A percentile compares a stretch with the other conserved stretches of the same genome.
These are phyloP conservation scores for Quercus mongolica DNA, from an alignment of 306 rosid genomes.

Conservation along the genomic window DNA sequence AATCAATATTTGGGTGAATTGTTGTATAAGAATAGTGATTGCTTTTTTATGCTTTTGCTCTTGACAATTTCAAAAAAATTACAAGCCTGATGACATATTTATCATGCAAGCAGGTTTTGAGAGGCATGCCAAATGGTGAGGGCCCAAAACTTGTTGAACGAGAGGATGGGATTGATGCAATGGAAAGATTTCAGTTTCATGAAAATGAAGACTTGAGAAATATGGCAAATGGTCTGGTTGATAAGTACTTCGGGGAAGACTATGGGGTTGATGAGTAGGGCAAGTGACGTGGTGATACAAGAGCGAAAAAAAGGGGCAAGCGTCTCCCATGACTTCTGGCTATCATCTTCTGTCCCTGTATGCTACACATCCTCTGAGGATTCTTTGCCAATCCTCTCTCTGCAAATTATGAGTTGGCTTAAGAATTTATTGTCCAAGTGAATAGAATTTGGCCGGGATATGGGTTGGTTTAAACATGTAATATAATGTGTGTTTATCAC, in stretches of 20 bases:
- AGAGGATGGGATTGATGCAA: slow-evolving; percentile 92
- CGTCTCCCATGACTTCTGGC: background rate
- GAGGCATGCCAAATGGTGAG: slow-evolving; percentile 84
- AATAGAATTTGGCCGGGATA: background rate
- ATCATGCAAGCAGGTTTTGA: slow-evolving; percentile 60
- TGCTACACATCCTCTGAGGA: slow-evolving; percentile 2
- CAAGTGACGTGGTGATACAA: background rate
- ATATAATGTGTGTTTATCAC: background rate
- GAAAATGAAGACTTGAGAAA: slow-evolving; percentile 88
- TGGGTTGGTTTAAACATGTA: background rate
- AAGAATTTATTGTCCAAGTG: slow-evolving; percentile 16
- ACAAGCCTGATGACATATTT: slow-evolving; percentile 5
- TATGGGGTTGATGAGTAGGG: slow-evolving; percentile 70
- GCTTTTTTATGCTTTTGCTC: background rate
- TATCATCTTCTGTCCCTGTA: background rate
- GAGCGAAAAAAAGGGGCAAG: background rate
- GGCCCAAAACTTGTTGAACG: slow-evolving; percentile 89
- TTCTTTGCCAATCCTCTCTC: slow-evolving; percentile 1
- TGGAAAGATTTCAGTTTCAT: slow-evolving; percentile 97
- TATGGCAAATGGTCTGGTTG: slow-evolving; percentile 85
- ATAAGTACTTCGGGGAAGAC: slow-evolving; percentile 89
- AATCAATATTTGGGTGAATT: background rate
- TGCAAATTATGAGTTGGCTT: background rate
- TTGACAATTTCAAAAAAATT: background rate
- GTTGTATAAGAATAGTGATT: background rate